Base-by-base conservation (phyloP, 768 basidiomycete species). In the Harrya chromipes region DNA sequence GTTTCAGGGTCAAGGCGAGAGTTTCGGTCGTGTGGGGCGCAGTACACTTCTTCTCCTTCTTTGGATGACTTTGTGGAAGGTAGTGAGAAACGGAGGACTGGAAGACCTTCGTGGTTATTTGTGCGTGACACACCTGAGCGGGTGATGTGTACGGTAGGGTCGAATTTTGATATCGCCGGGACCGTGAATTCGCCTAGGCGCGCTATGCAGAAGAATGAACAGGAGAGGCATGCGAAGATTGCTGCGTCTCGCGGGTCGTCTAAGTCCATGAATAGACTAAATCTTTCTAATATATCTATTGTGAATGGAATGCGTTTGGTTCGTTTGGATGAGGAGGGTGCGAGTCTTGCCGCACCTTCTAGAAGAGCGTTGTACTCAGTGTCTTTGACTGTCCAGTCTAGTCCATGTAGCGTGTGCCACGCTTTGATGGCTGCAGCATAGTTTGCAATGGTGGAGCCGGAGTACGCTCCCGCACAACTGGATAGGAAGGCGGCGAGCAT, bases 321-420 rank as follows among this genome's bases (percentile, higher is more conserved):
- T 1, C 62, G 31, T 24, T 63, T 67, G 0, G 71, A 72, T 0
- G 65, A 46, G 1, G 26, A 0, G 3, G 47, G 50, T 2, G 54
- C 34, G 0, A 52, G 36, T 26, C 12, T 52, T 12, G 23, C n/a
- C 0, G 38, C 38, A 0, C 46, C 38, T 12, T 21, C 20, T 0
- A 47, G 27, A 1, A 47, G 27, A 0, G 38, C 46, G 10, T 39
- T 23, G 29, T 40, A 47, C 9, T 47, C 29, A 0, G 4, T 1
- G 0, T 40, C 38, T 1, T 31, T 33, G 13, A 33, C 13, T 4
- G 2, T 7, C 39, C 38, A 40, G 2, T 16, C 16, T 2, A 47
- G 31, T 0, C n/a, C 6, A 35, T 50, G 43, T 0, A 80, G 44
- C 0, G 71, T 60, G 53, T 81, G 77, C 78, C 77, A 81, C 1